These are phyloP conservation scores for Annulohypoxylon moriforme DNA, from an alignment of 495 filamentous ascomycete genomes.

Conservation along the genomic window DNA sequence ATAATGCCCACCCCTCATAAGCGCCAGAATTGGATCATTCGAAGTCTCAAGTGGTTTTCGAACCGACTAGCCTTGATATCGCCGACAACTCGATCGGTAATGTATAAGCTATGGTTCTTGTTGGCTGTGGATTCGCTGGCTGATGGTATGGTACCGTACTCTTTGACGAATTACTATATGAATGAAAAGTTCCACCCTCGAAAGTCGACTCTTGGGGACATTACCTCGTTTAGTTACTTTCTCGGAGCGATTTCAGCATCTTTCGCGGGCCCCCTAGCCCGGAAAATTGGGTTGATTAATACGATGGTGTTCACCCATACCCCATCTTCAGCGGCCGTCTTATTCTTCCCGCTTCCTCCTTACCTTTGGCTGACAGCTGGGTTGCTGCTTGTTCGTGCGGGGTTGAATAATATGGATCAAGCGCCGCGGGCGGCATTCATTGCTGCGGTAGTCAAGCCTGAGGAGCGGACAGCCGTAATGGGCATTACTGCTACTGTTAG, in stretches of 20 bases:
- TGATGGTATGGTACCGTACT: constrained; percentile 78
- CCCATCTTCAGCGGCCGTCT: constrained; percentile 77
- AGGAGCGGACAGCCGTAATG: constrained; percentile 84
- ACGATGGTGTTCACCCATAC: constrained; percentile 92
- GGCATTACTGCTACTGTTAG: constrained; percentile 76
- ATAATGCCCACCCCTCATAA: constrained; percentile 17
- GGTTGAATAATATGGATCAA: constrained; percentile 82
- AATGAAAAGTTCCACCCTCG: constrained; percentile 76
- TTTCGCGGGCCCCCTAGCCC: constrained; percentile 78
- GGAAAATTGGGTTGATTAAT: constrained; percentile 81
- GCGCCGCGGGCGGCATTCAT: constrained; percentile 85
- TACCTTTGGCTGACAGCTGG: constrained; percentile 66
- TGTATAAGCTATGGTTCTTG: constrained; percentile 78
- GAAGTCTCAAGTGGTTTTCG: constrained; percentile 46
- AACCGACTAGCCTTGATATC: constrained; percentile 65
- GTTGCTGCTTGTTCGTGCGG: constrained; percentile 76
- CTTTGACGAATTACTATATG: constrained; percentile 82
- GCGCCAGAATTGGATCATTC: constrained; percentile 35
- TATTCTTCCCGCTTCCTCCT: constrained; percentile 72
- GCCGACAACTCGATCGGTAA: constrained; percentile 65
- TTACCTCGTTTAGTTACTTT: constrained; percentile 75
- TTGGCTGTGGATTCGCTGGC: constrained; percentile 83
- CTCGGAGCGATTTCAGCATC: constrained; percentile 75
- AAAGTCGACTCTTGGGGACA: constrained; percentile 75
- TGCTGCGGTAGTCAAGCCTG: constrained; percentile 73